A percentile compares a stretch with the other conserved stretches of the same genome.
These are phyloP conservation scores for Pezicula carpinea DNA, from an alignment of 2,329 filamentous ascomycete species.

Conservation along the genomic window DNA sequence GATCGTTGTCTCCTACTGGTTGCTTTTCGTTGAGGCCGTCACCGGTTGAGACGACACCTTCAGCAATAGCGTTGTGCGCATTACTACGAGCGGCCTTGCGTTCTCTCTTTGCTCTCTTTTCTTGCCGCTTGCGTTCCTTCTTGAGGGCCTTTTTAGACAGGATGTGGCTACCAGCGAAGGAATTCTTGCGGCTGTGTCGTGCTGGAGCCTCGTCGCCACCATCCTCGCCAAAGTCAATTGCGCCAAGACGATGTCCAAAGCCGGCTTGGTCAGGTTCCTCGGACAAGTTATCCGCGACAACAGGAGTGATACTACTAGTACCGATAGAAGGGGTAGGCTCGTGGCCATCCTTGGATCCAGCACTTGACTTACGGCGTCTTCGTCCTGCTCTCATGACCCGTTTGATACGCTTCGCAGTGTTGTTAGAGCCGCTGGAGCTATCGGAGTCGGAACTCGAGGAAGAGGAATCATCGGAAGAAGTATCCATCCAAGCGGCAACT, in stretches of 20 bases:
- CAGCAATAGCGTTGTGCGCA: conserved; percentile 16
- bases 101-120: conserved; percentile 28
- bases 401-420: conserved; percentile 71
- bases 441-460: conserved; percentile 66
- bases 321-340: conserved; percentile 36
- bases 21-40: conserved; percentile 15
- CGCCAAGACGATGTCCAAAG: conserved; percentile 23
- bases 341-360: conserved; percentile 58
- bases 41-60: conserved; percentile 7
- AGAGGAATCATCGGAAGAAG: conserved; percentile 57
- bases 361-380: conserved; percentile 70
- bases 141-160: conserved; percentile 29
- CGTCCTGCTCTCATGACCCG: conserved; percentile 63
- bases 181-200: conserved; percentile 21
- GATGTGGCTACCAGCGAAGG: conserved; percentile 13
- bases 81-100: conserved; percentile 18
- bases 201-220: conserved; percentile 41
- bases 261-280: conserved; percentile 15
- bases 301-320: conserved; percentile 22
- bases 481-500: conserved; percentile 75
- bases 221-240: conserved; percentile 48
- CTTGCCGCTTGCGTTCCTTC: conserved; percentile 34
- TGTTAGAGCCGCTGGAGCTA: conserved; percentile 61
- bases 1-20: conserved; percentile 30
- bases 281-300: conserved; percentile 18